phyloP scores from a whole-genome alignment of 2,329 filamentous ascomycete species.

The Diplodia mutila region DNA sequence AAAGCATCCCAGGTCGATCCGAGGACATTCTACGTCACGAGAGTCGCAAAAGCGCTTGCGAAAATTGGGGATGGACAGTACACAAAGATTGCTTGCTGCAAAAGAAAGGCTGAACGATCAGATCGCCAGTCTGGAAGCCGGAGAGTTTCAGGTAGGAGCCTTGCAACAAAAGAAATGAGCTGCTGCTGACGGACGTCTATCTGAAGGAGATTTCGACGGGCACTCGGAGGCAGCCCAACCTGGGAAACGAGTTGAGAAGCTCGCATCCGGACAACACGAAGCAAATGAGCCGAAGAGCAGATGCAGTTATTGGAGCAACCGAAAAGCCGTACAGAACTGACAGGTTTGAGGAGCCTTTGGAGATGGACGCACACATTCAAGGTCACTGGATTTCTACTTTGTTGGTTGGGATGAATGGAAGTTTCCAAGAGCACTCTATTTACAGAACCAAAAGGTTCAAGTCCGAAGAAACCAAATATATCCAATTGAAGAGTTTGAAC shows the following conservation, averaged over 20 bases:
- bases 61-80: neutral
- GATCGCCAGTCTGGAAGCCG: neutral
- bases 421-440: no score
- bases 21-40: neutral
- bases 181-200: neutral
- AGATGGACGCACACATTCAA: neutral
- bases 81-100: neutral
- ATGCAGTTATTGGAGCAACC: neutral
- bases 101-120: neutral
- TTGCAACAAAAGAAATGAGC: no score
- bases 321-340: neutral
- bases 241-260: neutral
- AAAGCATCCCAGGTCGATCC: neutral
- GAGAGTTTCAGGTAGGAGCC: neutral
- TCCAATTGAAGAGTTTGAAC: no score
- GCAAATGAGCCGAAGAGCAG: neutral
- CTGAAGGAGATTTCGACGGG: neutral
- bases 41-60: neutral
- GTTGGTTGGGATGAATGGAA: no score
- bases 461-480: no score
- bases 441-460: no score
- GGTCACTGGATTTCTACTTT: neutral
- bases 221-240: neutral
- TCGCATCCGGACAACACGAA: neutral
- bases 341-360: neutral